Percentiles rank a stretch among this genome's conserved stretches.
These are phyloP conservation scores for Ziziphus jujuba DNA, from an alignment of 306 rosid species.

Conservation along the genomic window DNA sequence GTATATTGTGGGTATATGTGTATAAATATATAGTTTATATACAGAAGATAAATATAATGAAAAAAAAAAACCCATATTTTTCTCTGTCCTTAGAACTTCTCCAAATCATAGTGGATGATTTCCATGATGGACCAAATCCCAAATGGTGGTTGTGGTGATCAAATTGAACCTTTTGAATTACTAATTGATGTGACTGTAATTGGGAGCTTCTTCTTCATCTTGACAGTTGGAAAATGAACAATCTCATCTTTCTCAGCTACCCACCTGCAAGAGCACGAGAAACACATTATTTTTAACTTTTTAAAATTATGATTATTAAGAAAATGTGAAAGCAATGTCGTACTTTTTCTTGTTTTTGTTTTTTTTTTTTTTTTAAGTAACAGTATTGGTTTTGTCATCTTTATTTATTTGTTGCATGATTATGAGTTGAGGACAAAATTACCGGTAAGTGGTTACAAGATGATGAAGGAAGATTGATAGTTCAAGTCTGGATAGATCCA, in stretches of 20 bases:
- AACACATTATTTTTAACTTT: background rate
- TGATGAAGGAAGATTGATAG: slow-evolving; percentile 41
- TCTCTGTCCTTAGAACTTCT: too few species aligned
- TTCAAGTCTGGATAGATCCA: slow-evolving; percentile 70
- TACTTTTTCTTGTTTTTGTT: too few species aligned
- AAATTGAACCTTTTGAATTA: background rate
- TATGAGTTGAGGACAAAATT: background rate
- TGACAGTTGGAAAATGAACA: slow-evolving; percentile 71
- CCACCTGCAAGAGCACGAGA: slow-evolving; percentile 45
- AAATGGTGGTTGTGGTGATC: background rate
- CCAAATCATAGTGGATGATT: too few species aligned
- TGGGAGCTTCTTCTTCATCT: slow-evolving; percentile 80
- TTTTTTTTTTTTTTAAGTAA: background rate
- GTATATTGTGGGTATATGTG: background rate
- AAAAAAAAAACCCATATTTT: background rate
- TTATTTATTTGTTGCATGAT: too few species aligned
- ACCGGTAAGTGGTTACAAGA: slow-evolving; percentile 40
- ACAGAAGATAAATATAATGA: too few species aligned
- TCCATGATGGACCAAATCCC: too few species aligned
- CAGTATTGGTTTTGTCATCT: background rate
- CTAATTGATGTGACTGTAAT: slow-evolving; percentile 44
- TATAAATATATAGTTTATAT: too few species aligned
- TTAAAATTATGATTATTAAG: background rate
- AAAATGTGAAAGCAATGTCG: background rate
- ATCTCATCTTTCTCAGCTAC: slow-evolving; percentile 64